A percentile compares a stretch with the other conserved stretches of the same genome.
Evolutionary conservation across 1,139 yeast species (phyloP).

Genomic region (Suhomyces chickasaworum): DNA sequence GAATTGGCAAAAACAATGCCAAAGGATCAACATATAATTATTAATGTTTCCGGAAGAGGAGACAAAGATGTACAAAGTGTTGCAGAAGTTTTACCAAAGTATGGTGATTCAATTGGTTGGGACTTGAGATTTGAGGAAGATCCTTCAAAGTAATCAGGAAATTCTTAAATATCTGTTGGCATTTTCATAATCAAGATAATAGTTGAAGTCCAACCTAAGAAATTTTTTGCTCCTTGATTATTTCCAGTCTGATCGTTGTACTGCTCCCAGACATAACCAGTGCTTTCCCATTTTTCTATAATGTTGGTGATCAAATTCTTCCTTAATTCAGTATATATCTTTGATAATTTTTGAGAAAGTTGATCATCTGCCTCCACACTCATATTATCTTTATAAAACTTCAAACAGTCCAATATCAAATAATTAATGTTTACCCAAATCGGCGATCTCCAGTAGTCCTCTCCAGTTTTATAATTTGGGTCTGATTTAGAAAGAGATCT

Average conservation of each 20-base stretch:
- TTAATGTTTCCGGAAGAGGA: conserved; percentile 96
- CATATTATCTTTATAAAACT: conserved; percentile 44
- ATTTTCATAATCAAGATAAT: conserved; percentile 79
- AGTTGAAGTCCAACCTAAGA: conserved; percentile 92
- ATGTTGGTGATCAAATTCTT: conserved; percentile 69
- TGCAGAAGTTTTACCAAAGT: conserved; percentile 85
- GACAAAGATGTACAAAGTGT: conserved; percentile 98
- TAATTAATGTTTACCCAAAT: conserved; percentile 93
- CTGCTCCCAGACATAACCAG: conserved; percentile 92
- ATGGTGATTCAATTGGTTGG: conserved; percentile 94
- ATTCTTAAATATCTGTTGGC: conserved; percentile 50
- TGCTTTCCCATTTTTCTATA: conserved; percentile 63
- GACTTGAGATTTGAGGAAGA: conserved; percentile 82
- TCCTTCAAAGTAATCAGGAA: conserved; percentile 34
- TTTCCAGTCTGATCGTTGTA: conserved; percentile 76
- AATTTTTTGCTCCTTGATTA: conserved; percentile 84
- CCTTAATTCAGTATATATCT: conserved; percentile 60
- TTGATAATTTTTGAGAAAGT: conserved; percentile 37
- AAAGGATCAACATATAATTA: conserved; percentile 77
- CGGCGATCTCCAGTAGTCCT: conserved; percentile 96
- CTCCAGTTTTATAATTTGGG: conserved; percentile 68
- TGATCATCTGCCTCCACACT: conserved; percentile 20
- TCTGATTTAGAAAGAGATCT: conserved; percentile 78
- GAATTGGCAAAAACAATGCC: conserved; percentile 83
- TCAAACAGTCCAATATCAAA: conserved; percentile 69